Percentiles rank a stretch among this genome's conserved stretches.
Evolutionary conservation across 257 asterid genomes (phyloP).

Genomic region (Ligustrum vulgare): DNA sequence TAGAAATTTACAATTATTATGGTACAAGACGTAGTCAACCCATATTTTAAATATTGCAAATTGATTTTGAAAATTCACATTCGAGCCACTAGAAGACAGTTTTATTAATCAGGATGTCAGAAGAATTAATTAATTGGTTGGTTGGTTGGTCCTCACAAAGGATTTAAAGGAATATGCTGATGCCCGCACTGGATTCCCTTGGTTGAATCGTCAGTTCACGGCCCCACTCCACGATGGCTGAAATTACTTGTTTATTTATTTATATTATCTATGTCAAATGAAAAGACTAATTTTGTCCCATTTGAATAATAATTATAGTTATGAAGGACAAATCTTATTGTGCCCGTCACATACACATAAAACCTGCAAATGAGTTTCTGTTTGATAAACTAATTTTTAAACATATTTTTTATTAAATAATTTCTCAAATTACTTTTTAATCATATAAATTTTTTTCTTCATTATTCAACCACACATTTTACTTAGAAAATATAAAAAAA

Average conservation of each 20-base stretch:
- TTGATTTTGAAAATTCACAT: background rate
- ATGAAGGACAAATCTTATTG: too few species aligned
- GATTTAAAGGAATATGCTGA: constrained; percentile 22
- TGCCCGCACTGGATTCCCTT: constrained; percentile 15
- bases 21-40: background rate
- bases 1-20: background rate
- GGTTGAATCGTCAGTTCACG: constrained; percentile 10
- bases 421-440: too few species aligned
- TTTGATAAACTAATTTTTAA: too few species aligned
- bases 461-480: too few species aligned
- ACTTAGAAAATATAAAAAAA: too few species aligned
- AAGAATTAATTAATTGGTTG: background rate
- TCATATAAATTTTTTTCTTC: too few species aligned
- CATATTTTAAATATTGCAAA: background rate
- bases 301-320: too few species aligned
- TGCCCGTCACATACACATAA: too few species aligned
- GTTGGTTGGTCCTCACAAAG: background rate
- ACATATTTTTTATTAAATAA: too few species aligned
- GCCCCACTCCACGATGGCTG: background rate
- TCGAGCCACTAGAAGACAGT: background rate
- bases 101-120: background rate
- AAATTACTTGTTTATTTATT: background rate
- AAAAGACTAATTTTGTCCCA: background rate
- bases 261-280: background rate
- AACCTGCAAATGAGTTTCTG: too few species aligned